Evolutionary conservation across 2,329 filamentous ascomycete genomes (phyloP).

Genomic region (Helminthosporium solani): DNA sequence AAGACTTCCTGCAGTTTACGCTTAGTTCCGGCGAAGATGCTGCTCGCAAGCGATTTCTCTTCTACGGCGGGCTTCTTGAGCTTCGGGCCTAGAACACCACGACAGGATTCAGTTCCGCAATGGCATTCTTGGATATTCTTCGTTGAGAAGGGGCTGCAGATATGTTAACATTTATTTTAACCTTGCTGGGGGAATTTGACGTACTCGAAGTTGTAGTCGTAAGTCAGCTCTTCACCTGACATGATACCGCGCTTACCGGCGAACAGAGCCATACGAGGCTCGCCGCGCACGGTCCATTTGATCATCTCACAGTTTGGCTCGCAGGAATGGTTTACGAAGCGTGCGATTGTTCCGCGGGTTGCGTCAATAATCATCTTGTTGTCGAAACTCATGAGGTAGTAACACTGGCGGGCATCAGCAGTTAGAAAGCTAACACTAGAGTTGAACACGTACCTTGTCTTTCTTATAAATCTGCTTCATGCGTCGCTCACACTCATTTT

Average conservation of each 20-base stretch:
- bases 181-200: conserved; percentile 24
- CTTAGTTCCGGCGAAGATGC: conserved; percentile 35
- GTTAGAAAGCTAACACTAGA: background rate
- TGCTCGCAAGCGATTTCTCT: conserved; percentile 32
- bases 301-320: conserved; percentile 97
- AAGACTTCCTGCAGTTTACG: conserved; percentile 37
- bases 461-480: conserved; percentile 95
- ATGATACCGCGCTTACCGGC: conserved; percentile 85
- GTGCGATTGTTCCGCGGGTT: conserved; percentile 90
- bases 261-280: conserved; percentile 95
- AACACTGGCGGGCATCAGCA: conserved; percentile 63
- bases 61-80: conserved; percentile 49
- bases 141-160: conserved; percentile 47
- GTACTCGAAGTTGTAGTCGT: conserved; percentile 79
- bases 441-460: conserved; percentile 67
- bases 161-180: background rate
- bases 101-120: conserved; percentile 61
- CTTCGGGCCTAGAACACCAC: conserved; percentile 61
- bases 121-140: conserved; percentile 65
- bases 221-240: conserved; percentile 94
- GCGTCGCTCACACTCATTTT: conserved; percentile 85
- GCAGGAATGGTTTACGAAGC: conserved; percentile 98
- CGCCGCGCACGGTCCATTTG: conserved; percentile 92
- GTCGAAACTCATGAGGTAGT: conserved; percentile 98
- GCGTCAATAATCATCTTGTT: conserved; percentile 99